Evolutionary conservation across 1,139 yeast genomes (phyloP), one percentile per base, ranked within the genome.

Genomic region (Pichia sp.): DNA sequence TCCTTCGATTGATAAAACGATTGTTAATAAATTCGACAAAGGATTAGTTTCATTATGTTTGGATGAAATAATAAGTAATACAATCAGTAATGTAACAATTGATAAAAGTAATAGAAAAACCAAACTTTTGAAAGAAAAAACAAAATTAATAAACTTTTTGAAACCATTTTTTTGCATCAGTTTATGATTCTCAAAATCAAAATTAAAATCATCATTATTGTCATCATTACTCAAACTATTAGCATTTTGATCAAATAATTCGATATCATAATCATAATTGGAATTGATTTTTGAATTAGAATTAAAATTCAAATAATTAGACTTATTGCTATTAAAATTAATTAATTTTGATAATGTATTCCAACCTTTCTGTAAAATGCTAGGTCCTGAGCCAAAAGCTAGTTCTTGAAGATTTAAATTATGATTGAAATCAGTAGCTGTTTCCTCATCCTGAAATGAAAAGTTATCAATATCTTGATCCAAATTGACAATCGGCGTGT

Each of bases 1-100:
- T 11, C 96, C 96, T 60, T 86, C 96, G 35, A 89, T 63, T 0
- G 96, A 86, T 2, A 89, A 68, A 43, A 87, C 62, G 1, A 89
- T 65, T 0, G 97, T 89, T 4, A 96, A 80, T 80, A 70, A 63
- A 16, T 16, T 16, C 16, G 16, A 16, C 16, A 16, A 16, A 16
- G 16, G 16, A 16, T 16, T 16, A 4, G 26, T 5, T 11, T 20
- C 6, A 11, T 4, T 8, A 4, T 23, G 6, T 33, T 33, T 24
- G 36, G 46, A 41, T 30, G 41, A 37, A 3, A 46, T 9, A 2
- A 41, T 45, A n/a, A 50, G 30, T 29, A 47, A 16, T 8, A 39
- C 30, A 11, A 46, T 34, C 3, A 49, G 30, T 22, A 51, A 32
- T 1, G 35, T 33, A 12, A 41, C 27, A 16, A 38, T 35, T 16